Evolutionary conservation across 2,329 filamentous ascomycete genomes (phyloP), one percentile per base, ranked within the genome.

Genomic region (Nigrospora sphaerica): DNA sequence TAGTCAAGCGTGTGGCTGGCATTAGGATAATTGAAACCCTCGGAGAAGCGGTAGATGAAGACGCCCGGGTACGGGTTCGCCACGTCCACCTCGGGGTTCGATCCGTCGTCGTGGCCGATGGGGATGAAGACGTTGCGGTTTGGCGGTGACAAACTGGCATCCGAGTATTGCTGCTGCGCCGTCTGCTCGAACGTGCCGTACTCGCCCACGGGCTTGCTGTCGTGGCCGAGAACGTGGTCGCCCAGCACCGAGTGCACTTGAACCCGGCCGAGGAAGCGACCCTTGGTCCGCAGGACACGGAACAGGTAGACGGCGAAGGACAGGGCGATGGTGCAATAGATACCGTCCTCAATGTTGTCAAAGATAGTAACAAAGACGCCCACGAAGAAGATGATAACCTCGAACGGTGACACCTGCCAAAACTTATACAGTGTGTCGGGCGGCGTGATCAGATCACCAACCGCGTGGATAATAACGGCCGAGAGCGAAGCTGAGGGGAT

Each of bases 1-100:
- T 88, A 80, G 59, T 96, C 90, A 47, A 95, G 80, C 53, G 95
- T 90, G 62, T 88, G 84, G 58, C 88, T 88, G 17, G 90, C 90
- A 57, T 95, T 98, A 49, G 92, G 89, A 59, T 97, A 98, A 68
- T 93, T 95, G 75, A 95, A 95, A 38, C 91, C 88, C 69, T 97
- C 92, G 0, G 86, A 83, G 66, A 95, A 96, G 39, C 92, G 83
- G 71, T 95, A 97, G 60, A 97, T 95, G 68, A 97, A 95, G 54
- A 98, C 78, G 44, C 93, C 93, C 0, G 92, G 92, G 58, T 93
- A 88, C 1, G 93, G 91, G 46, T 81, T 81, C 51, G 87, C 75
- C n/a, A 95, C 73, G 12, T 85, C 77, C 40, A 97, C 75, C 23
- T 85, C 76, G 0, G 92, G 92, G 63, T 97, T 97, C 1, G 88